Evolutionary conservation across 2,329 filamentous ascomycete species (phyloP).

Genomic region (Paracorniculantispora psalliotae): DNA sequence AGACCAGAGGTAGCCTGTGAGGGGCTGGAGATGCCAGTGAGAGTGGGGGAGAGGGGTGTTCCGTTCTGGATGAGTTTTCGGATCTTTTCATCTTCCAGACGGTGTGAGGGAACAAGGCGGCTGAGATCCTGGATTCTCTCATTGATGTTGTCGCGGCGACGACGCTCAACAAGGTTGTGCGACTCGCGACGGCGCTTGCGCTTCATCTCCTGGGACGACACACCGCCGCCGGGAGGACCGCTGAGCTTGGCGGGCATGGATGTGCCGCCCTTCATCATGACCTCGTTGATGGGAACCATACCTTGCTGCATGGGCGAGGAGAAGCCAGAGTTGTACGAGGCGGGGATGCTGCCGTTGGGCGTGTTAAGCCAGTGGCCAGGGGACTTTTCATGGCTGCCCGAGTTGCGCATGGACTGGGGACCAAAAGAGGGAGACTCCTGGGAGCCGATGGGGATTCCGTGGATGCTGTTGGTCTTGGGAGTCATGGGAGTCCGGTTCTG

Average conservation of each 20-base stretch:
- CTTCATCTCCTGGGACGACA: slow-evolving; percentile 89
- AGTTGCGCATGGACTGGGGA: slow-evolving; percentile 71
- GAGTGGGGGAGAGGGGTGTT: slow-evolving; percentile 78
- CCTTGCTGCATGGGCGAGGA: slow-evolving; percentile 71
- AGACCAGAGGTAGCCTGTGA: slow-evolving; percentile 79
- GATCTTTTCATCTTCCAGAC: slow-evolving; percentile 94
- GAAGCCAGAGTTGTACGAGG: slow-evolving; percentile 84
- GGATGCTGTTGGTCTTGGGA: slow-evolving; percentile 75
- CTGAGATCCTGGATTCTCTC: slow-evolving; percentile 96
- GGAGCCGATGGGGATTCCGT: slow-evolving; percentile 61
- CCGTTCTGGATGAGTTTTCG: slow-evolving; percentile 92
- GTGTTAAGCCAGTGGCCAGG: slow-evolving; percentile 85
- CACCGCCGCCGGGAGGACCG: slow-evolving; percentile 30
- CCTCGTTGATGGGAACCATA: slow-evolving; percentile 77
- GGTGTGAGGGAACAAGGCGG: slow-evolving; percentile 84
- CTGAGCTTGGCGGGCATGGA: slow-evolving; percentile 86
- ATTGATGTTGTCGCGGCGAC: slow-evolving; percentile 96
- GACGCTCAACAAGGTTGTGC: slow-evolving; percentile 92
- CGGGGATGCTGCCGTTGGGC: slow-evolving; percentile 69
- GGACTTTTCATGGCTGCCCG: slow-evolving; percentile 70
- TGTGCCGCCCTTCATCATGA: slow-evolving; percentile 80
- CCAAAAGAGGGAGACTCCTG: slow-evolving; percentile 68
- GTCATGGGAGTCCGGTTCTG: slow-evolving; percentile 76
- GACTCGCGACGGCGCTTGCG: slow-evolving; percentile 85
- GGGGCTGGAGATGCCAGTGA: slow-evolving; percentile 65